Base-by-base conservation (phyloP, 805 yeast genomes). In the Vanderwaltozyma yarrowii region DNA sequence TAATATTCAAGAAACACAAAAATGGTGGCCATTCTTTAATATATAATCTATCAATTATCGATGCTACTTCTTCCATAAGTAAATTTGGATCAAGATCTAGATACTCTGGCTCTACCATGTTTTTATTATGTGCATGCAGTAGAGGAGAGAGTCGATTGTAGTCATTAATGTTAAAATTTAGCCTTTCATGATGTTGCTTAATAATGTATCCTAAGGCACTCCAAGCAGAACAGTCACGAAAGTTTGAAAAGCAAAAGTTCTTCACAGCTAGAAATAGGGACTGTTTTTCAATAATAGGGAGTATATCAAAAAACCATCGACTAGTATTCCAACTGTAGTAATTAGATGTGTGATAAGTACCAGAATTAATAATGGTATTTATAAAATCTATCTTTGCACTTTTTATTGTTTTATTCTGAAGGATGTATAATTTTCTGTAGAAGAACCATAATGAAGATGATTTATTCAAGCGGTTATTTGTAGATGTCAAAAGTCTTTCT, bases 311-410 rank as follows among this genome's bases (percentile, higher is more conserved):
- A 12, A 50, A 38, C 59, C 65, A 64, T 21, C 58, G 48, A 9
- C 54, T 34, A n/a, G 64, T 54, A 37, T 58, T 56, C 68, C 70
- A 66, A 6, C 67, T 56, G 38, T 66, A 66, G 37, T 64, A 66
- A 38, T 65, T 66, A 0, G 65, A 52, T 15, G 50, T 44, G 41
- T 66, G 70, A 4, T 50, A 36, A 9, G 42, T 41, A 1, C 60
- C 66, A 1, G 69, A 56, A 5, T 31, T 32, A 2, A 56, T 16
- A 10, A 59, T 49, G 0, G 56, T 45, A 1, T 41, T 18, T 6
- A 46, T 28, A 31, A 49, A 51, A 5, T 45, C 33, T 4, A 42
- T 21, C 23, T 12, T 3, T 27, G 17, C 5, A 34, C 3, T n/a
- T 34, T 20, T 10, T 27, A 3, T 15, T 15, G 6, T 20, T 15